Base-by-base conservation (phyloP, 2,329 filamentous ascomycete genomes). In the Aspergillus spinulosporus region DNA sequence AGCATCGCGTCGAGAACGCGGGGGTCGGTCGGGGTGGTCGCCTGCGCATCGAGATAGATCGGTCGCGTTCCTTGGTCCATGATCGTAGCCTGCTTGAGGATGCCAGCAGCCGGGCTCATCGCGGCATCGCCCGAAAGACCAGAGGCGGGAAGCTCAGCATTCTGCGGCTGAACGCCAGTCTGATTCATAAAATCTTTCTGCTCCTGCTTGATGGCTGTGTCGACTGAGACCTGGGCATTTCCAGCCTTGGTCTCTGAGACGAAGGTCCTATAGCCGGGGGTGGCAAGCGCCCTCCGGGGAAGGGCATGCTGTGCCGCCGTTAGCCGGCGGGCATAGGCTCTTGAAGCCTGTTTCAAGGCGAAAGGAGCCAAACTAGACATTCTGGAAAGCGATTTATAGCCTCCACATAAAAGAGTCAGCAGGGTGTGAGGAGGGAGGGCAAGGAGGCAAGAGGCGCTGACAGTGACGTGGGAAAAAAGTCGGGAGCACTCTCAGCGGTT, bases 21-120 rank as follows among this genome's bases (percentile, higher is more conserved):
- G 26, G 94, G 94, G 67, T 99, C 94, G 58, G 94, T 86, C 14
- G 94, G 94, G 0, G 94, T 99, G 1, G 94, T 99, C 37, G 94
- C 91, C 77, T 99, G 94, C 88, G 96, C 96, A 72, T 99, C 94
- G 52, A 99, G 87, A 69, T 99, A 99, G 71, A 99, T 97, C 39
- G 94, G 94, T 58, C 94, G 83, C 60, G 90, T 88, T 57, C 94
- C 94, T 74, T 96, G 87, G 64, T 96, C 92, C 88, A 97, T 90
- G 62, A 96, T 81, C 9, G 91, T 92, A 6, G 92, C 93, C 73
- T 96, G 88, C 79, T 94, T 95, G 60, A 99, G 80, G 45, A 97
- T 80, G 76, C 85, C 85, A 61, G 90, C 89, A 71, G 89, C 85
- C n/a, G 90, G 89, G 74, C 88, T 94, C 79, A 94, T 86, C 71